Base-by-base conservation (phyloP, 2,329 filamentous ascomycete species). In the Lachnellula arida region DNA sequence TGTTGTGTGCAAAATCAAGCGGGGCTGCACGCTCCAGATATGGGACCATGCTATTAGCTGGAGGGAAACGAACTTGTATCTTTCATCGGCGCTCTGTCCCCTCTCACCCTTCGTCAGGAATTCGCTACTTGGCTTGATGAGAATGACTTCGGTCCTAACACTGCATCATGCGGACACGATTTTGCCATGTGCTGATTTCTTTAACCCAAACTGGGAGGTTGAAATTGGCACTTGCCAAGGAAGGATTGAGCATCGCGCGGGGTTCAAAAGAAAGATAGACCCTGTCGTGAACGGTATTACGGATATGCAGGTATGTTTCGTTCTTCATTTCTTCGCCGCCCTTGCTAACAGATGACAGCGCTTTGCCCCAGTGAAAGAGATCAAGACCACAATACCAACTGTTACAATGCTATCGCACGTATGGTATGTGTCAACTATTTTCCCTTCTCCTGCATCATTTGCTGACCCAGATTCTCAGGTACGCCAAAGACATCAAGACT, bases 331-430 rank as follows among this genome's bases (percentile, higher is more conserved):
- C 5, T 5, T 17, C 17, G 32, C 2, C 12, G 2, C 2, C 42
- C 12, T 15, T 28, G 15, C 14, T 47, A 32, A 47, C 23, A 7
- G 5, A 15, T 15, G 6, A 8, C 14, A 47, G 44, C 80, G 80
- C 56, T 86, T 86, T 66, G 70, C 79, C 35, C 82, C 83, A 0
- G 78, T 85, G 19, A 77, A 81, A 47, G 76, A 81, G 53, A 81
- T 85, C 62, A 79, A 79, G 51, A 79, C 82, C 0, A 74, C 79
- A 56, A 75, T 74, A 22, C 83, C 83, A 2, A 86, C 83, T 0
- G 82, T 85, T 2, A 82, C 82, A 25, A 86, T 86, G 83, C 68
- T 86, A 49, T 86, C 82, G 22, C 82, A 86, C 59, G 75, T 82
- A 3, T 79, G 80, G 66, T 67, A 66, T 51, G 66, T 58, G 34